Evolutionary conservation across 2,329 filamentous ascomycete species (phyloP).

Genomic region (Berkeleyomyces basicola): DNA sequence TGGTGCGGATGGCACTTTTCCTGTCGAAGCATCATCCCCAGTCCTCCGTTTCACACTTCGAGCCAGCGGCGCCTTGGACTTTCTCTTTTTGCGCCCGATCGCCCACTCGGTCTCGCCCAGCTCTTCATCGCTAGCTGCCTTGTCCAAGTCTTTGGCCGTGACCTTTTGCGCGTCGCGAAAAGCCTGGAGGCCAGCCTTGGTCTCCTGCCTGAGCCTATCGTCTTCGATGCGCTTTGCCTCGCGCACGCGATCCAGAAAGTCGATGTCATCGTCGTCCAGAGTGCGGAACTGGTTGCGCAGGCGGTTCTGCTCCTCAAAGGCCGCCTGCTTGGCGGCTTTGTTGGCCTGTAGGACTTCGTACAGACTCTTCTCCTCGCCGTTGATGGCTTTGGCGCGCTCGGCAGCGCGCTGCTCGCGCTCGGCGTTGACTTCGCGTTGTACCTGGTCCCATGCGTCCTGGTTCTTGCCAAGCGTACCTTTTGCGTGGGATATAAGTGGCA

Average conservation of each 20-base stretch:
- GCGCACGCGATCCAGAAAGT: conserved; percentile 49
- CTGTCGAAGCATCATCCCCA: conserved; percentile 10
- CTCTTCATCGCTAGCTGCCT: conserved; percentile 16
- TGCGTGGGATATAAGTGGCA: conserved; percentile 14
- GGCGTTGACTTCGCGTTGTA: conserved; percentile 47
- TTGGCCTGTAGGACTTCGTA: conserved; percentile 68
- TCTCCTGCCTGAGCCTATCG: conserved; percentile 36
- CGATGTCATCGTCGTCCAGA: conserved; percentile 63
- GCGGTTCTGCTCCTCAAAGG: conserved; percentile 56
- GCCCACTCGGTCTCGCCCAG: conserved; percentile 14
- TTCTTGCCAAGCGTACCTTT: conserved; percentile 15
- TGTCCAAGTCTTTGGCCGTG: conserved; percentile 15
- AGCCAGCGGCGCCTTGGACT: conserved; percentile 3
- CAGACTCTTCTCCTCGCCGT: conserved; percentile 40
- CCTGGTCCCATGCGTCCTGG: conserved; percentile 42
- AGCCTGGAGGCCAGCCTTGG: conserved; percentile 36
- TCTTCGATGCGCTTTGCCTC: conserved; percentile 35
- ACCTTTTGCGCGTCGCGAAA: conserved; percentile 37
- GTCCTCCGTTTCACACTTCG: conserved; percentile 24
- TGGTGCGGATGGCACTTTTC: background rate
- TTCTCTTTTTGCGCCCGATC: conserved; percentile 21
- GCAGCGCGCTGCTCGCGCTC: conserved; percentile 39
- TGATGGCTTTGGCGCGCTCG: conserved; percentile 25
- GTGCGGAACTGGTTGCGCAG: conserved; percentile 63
- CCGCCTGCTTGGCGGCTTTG: conserved; percentile 62